Base-by-base conservation (phyloP, 106 monocot genomes). In the Acanthochlamys bracteata region DNA sequence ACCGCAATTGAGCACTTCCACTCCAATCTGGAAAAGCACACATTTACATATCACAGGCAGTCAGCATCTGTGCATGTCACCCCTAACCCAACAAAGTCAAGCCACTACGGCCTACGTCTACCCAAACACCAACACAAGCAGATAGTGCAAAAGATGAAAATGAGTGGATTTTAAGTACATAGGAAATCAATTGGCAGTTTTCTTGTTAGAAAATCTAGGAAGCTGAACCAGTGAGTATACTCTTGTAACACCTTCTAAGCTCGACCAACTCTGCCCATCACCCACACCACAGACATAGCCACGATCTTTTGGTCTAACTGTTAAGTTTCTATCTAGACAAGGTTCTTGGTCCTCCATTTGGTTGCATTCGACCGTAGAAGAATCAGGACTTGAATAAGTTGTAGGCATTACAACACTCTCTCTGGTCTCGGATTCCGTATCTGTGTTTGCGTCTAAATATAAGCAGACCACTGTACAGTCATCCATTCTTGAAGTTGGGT, bases 401-500 rank as follows among this genome's bases (percentile, higher is more conserved):
- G 43, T 20, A 0, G 20, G 15, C 20, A 66, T 19, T 4, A 65
- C 54, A 43, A 42, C 20, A 41, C 42, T 61, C 21, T 57, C 62
- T 6, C 0, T 23, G 19, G 45, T 19, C 27, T 72, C 78, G 0
- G 52, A 7, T 55, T 56, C 40, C 2, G 66, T 21, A 55, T 70
- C 70, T 33, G 56, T 47, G 19, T 75, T 70, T 42, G 66, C 75
- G 45, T 80, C 70, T 66, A 80, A 55, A 60, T 56, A 80, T n/a
- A 80, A 56, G 59, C 74, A 74, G 39, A 80, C 75, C n/a, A 80
- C 79, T 12, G 79, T 59, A 61, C 79, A 80, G 60, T 80, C 79
- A 43, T 80, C 79, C 74, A 71, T 80, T 57, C 60, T 80, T 13
- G 74, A 80, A 14, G 79, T 70, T 13, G 75, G 79, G 45, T 70